phyloP scores from a whole-genome alignment of 1,139 yeast genomes.

The Citeromyces hawaiiensis region DNA sequence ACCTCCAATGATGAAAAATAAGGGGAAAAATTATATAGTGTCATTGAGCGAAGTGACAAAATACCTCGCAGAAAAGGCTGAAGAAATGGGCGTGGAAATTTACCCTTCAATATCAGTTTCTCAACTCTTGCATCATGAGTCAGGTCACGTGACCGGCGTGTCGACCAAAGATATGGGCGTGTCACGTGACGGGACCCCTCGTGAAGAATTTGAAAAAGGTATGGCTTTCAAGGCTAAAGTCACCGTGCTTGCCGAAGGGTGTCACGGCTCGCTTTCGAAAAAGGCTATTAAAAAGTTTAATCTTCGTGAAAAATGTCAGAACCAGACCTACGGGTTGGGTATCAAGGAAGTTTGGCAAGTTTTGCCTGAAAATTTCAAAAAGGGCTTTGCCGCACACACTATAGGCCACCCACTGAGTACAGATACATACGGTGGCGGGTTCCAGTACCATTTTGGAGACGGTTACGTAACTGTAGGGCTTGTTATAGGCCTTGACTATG shows the following conservation, averaged over 20 bases:
- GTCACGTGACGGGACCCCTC: constrained; percentile 60
- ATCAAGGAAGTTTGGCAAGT: constrained; percentile 97
- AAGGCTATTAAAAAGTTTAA: constrained; percentile 56
- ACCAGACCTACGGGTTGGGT: constrained; percentile 92
- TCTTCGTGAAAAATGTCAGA: constrained; percentile 50
- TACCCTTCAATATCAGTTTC: constrained; percentile 89
- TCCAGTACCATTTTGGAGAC: constrained; percentile 93
- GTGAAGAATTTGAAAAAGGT: constrained; percentile 78
- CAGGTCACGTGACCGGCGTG: constrained; percentile 66
- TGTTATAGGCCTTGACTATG: constrained; percentile 85
- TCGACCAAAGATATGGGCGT: constrained; percentile 92
- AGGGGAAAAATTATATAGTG: constrained; percentile 72
- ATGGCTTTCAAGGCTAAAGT: constrained; percentile 90
- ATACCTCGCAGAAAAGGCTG: constrained; percentile 80
- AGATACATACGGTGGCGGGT: constrained; percentile 88
- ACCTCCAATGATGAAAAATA: constrained; percentile 82
- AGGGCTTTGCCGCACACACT: constrained; percentile 78
- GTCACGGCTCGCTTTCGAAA: constrained; percentile 88
- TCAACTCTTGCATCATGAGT: constrained; percentile 54
- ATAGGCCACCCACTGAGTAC: constrained; percentile 77
- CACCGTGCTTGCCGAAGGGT: constrained; percentile 90
- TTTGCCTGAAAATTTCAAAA: constrained; percentile 64
- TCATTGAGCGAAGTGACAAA: constrained; percentile 73
- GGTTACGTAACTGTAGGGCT: constrained; percentile 82
- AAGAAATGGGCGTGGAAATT: constrained; percentile 83